Conservation (phyloP, 1,284 basidiomycete genomes). For the Leucoagaricus sp. region DNA sequence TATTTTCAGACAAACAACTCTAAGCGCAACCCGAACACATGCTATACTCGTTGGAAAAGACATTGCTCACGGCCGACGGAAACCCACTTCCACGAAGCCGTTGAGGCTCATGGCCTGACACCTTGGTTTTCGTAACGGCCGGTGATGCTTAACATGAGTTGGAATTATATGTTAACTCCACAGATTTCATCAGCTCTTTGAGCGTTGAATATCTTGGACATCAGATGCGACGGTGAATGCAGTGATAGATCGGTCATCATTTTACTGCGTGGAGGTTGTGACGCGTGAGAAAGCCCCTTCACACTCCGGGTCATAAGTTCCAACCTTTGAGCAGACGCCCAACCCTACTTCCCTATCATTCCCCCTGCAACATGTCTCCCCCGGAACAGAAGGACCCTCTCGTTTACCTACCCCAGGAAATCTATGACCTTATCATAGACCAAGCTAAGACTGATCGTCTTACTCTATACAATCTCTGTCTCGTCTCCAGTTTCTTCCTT, state of each 20-base stretch:
- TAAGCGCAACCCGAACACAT: too few relatives aligned
- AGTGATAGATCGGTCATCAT: too few relatives aligned
- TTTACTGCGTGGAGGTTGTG: neutral
- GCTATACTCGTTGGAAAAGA: too few relatives aligned
- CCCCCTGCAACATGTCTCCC: neutral
- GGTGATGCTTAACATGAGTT: too few relatives aligned
- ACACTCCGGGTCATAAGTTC: neutral
- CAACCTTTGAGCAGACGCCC: neutral
- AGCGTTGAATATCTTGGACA: too few relatives aligned
- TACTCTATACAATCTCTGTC: constrained; percentile 2
- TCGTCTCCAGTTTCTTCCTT: neutral
- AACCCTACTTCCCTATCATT: neutral
- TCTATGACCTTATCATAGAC: neutral
- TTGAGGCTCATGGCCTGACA: neutral
- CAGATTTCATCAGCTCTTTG: too few relatives aligned
- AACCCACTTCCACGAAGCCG: neutral
- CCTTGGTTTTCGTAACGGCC: neutral
- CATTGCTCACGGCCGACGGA: too few relatives aligned
- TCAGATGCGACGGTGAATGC: too few relatives aligned
- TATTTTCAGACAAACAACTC: too few relatives aligned
- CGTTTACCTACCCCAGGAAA: neutral
- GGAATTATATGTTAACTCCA: too few relatives aligned
- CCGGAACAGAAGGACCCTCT: neutral
- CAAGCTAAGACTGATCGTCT: neutral
- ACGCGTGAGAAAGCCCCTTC: neutral